Base-by-base conservation (phyloP, 805 yeast genomes). In the Metschnikowia sp. region DNA sequence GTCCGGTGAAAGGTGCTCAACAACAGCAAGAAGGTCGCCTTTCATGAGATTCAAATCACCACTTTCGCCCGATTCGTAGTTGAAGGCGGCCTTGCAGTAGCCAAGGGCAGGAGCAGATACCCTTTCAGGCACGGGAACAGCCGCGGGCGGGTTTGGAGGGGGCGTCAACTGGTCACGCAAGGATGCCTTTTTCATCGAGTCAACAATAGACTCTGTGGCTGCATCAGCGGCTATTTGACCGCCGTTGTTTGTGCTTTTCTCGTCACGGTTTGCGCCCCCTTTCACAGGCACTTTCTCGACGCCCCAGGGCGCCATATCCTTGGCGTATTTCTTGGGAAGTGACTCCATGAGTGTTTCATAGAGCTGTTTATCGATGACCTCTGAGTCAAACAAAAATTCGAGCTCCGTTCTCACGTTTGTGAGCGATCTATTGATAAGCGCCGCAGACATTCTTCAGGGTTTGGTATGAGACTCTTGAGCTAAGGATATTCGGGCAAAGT, bases 371-470 rank as follows among this genome's bases (percentile, higher is more conserved):
- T 83, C 72, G 48, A 90, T 81, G 38, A 88, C 94, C 41, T 81
- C 81, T 1, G 91, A 83, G 54, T 88, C 96, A 37, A 66, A 70
- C 30, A 90, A 71, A 60, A 88, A 89, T 64, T 88, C 96, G 37
- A 90, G 77, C 62, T 90, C 96, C 65, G 87, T 80, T 68, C 83
- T 69, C 51, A 89, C 70, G 6, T 85, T 84, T 1, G 90, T 79
- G 52, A 89, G 70, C 4, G 96, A 86, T 56, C 96, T 82, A 70
- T 88, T 88, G 51, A 87, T 79, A 42, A 79, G 70, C 1, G 92
- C 83, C 13, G 81, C 67, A 10, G 76, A 69, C 77, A 68, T 72
- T 13, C 31, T 29, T 34, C 10, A 29, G 19, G 12, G 8, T 22
- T 10, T 13, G 18, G 6, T n/a, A 15, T n/a, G 37, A 22, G 22